Conservation (phyloP, 805 yeast genomes). For the Saturnispora bothae region DNA sequence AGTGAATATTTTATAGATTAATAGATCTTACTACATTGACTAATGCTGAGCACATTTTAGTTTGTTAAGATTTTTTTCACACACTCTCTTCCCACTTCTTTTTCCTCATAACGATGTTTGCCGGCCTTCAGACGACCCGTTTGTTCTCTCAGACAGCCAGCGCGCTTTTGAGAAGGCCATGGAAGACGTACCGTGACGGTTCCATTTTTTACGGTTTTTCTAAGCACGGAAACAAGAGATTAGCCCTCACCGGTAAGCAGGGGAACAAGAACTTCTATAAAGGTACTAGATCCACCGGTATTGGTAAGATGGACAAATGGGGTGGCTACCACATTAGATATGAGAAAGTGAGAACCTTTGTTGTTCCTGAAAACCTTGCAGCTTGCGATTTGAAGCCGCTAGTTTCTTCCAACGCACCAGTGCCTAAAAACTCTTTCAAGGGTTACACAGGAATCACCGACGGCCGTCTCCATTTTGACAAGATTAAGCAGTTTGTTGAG, state of each 20-base stretch:
- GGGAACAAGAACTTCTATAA: constrained; percentile 92
- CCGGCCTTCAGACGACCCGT: not conserved
- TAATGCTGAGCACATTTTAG: not conserved
- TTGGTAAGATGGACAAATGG: constrained; percentile 50
- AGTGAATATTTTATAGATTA: too few species aligned
- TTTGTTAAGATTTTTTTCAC: too few species aligned
- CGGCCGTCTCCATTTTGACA: constrained; percentile 60
- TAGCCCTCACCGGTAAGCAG: constrained; percentile 78
- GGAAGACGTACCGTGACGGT: constrained; percentile 81
- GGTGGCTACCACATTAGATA: constrained; percentile 76
- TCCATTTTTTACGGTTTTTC: constrained; percentile 71
- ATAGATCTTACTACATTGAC: too few species aligned
- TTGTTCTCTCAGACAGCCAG: constrained; percentile 11
- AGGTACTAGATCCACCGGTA: constrained; percentile 93
- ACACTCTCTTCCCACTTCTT: too few species aligned
- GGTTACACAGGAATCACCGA: constrained; percentile 66
- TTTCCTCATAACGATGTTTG: too few species aligned
- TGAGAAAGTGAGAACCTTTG: constrained; percentile 82
- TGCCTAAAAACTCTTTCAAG: constrained; percentile 51
- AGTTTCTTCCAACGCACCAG: constrained; percentile 66
- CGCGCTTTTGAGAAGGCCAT: constrained; percentile 62
- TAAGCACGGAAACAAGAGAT: constrained; percentile 75
- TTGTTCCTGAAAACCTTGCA: constrained; percentile 48
- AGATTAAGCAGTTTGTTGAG: constrained; percentile 65
- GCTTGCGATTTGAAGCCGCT: constrained; percentile 49